These are phyloP conservation scores for Ampelocalamus luodianensis DNA, from an alignment of 176 grass and related monocot species.

Conservation along the genomic window DNA sequence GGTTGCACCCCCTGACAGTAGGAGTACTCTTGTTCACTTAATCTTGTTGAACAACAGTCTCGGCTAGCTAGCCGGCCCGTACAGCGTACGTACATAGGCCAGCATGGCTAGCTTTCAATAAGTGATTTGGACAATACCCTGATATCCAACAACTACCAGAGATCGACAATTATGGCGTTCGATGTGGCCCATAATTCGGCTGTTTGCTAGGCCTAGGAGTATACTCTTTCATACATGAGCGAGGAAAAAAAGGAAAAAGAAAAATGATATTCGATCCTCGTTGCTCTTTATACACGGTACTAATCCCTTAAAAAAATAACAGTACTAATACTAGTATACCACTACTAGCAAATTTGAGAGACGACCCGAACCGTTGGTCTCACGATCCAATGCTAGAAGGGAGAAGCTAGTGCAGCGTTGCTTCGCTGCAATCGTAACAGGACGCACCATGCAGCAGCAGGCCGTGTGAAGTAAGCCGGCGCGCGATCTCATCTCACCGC, in stretches of 20 bases:
- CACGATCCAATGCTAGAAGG: no score
- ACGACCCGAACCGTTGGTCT: no score
- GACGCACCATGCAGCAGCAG: neutral
- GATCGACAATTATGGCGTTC: slow-evolving; percentile 34
- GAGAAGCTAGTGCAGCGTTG: neutral
- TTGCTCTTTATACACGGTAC: neutral
- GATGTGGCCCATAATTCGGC: neutral
- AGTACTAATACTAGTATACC: no score
- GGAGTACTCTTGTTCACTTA: neutral
- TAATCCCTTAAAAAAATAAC: no score
- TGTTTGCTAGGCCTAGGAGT: no score
- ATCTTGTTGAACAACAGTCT: neutral
- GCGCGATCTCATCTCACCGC: neutral
- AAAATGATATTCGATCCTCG: neutral
- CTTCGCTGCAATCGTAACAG: neutral
- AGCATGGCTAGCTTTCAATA: neutral
- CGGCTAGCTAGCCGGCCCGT: neutral
- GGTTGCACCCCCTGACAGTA: neutral
- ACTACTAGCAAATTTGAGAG: no score
- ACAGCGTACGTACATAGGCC: neutral
- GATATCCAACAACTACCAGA: slow-evolving; percentile 23
- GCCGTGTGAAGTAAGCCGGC: slow-evolving; percentile 1
- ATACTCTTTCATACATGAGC: no score
- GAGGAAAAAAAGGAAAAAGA: neutral
- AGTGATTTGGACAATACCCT: slow-evolving; percentile 25